These are phyloP conservation scores for Ophiosphaerella korrae DNA, from an alignment of 2,329 filamentous ascomycete species.

Conservation along the genomic window DNA sequence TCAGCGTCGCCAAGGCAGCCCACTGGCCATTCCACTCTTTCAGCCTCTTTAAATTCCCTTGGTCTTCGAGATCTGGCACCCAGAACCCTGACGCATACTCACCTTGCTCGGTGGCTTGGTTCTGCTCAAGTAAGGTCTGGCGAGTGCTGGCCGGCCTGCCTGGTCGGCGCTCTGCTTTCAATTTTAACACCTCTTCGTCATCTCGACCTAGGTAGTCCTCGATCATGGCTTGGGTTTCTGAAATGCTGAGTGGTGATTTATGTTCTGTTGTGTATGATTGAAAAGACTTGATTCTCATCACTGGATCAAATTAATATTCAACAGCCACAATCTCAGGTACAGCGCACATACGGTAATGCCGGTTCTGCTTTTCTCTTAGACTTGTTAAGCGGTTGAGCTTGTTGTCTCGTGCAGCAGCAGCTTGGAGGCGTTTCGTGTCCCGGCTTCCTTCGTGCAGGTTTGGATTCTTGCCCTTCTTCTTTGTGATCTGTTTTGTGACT, in stretches of 20 bases:
- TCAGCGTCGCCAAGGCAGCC: constrained; percentile 75
- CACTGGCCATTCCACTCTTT: constrained; percentile 82
- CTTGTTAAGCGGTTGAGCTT: constrained; percentile 74
- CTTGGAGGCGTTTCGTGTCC: constrained; percentile 80
- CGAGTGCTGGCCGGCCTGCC: constrained; percentile 78
- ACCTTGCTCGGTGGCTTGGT: constrained; percentile 71
- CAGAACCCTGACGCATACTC: constrained; percentile 86
- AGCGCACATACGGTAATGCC: constrained; percentile 67
- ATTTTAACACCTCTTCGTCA: constrained; percentile 69
- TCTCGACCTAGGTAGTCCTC: constrained; percentile 61
- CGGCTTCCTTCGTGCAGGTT: constrained; percentile 86
- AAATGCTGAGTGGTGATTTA: constrained; percentile 52
- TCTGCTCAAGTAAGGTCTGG: constrained; percentile 77
- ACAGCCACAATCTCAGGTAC: neutral
- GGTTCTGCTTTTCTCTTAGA: constrained; percentile 74
- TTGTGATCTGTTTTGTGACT: constrained; percentile 85
- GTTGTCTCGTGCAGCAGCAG: constrained; percentile 80
- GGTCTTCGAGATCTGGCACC: constrained; percentile 77
- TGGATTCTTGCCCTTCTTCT: constrained; percentile 79
- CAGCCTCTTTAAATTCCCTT: constrained; percentile 68
- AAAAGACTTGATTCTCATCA: constrained; percentile 73
- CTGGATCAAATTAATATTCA: constrained; percentile 46
- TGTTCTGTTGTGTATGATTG: constrained; percentile 67
- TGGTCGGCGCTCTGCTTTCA: constrained; percentile 73
- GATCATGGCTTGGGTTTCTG: constrained; percentile 61